These are phyloP conservation scores for Suillus occidentalis DNA, from an alignment of 768 basidiomycete species.

Conservation along the genomic window DNA sequence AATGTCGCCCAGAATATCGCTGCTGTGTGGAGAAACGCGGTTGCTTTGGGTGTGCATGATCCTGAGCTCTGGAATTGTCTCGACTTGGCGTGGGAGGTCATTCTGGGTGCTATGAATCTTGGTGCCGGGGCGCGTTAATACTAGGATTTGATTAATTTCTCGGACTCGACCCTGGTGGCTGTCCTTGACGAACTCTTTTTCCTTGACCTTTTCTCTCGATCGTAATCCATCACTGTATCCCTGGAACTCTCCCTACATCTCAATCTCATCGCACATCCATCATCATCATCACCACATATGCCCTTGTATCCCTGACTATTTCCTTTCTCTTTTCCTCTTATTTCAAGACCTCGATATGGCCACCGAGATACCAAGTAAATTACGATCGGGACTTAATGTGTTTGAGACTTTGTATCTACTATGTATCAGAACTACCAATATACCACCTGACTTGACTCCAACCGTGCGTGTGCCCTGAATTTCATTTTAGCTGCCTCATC, in stretches of 20 bases:
- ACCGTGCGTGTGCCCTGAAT: background rate
- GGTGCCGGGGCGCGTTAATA: conserved; percentile 40
- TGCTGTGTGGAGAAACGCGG: conserved; percentile 73
- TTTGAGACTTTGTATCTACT: conserved; percentile 30
- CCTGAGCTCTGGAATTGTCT: conserved; percentile 65
- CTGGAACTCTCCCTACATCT: conserved; percentile 22
- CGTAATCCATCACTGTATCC: conserved; percentile 12
- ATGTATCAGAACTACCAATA: background rate
- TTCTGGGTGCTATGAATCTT: conserved; percentile 59
- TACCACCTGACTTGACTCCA: background rate
- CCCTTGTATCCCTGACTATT: conserved; percentile 29
- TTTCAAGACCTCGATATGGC: conserved; percentile 19
- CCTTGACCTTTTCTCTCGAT: background rate
- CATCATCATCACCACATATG: conserved; percentile 18
- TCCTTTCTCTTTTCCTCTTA: conserved; percentile 8
- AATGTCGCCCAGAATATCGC: conserved; percentile 49
- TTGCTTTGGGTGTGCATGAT: conserved; percentile 68
- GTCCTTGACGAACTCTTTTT: background rate
- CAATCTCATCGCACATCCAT: conserved; percentile 21
- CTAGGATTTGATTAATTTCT: background rate
- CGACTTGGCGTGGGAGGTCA: conserved; percentile 65
- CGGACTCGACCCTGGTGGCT: conserved; percentile 10
- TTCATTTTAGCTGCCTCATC: background rate
- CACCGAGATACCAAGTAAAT: conserved; percentile 29
- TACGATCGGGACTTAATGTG: conserved; percentile 28